Conservation (phyloP, 1,139 yeast genomes). For the Lodderomyces elongisporus region DNA sequence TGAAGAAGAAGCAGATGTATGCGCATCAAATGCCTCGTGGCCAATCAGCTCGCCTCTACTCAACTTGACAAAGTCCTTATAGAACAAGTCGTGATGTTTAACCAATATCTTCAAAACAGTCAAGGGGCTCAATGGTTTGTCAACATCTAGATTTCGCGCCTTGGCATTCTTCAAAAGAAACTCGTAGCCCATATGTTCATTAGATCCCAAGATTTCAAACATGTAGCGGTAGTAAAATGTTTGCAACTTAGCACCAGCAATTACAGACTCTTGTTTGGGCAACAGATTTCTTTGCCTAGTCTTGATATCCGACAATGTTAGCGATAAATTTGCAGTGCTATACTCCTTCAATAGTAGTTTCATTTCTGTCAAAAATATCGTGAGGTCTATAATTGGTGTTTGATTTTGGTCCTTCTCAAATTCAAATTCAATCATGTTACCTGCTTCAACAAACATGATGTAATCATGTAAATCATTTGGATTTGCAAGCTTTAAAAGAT, state of each 20-base stretch:
- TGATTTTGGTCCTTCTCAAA: constrained; percentile 1
- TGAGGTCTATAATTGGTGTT: constrained; percentile 18
- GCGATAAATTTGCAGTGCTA: constrained; percentile 15
- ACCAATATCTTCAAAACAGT: constrained; percentile 33
- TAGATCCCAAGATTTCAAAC: constrained; percentile 30
- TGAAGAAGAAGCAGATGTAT: constrained; percentile 5
- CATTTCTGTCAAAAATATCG: constrained; percentile 15
- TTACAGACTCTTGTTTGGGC: constrained; percentile 46
- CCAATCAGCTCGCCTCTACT: constrained; percentile 45
- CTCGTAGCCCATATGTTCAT: constrained; percentile 20
- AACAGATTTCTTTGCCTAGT: constrained; percentile 41
- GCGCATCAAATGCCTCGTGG: constrained; percentile 33
- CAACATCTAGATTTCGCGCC: constrained; percentile 42
- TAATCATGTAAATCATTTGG: constrained; percentile 7
- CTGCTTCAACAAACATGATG: constrained; percentile 1
- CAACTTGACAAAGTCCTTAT: constrained; percentile 41
- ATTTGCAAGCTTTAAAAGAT: constrained; percentile 33
- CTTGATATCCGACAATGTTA: constrained; percentile 51
- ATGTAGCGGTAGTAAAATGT: constrained; percentile 51
- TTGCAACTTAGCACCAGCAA: constrained; percentile 49
- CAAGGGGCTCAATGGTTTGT: constrained; percentile 42
- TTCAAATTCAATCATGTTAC: constrained; percentile 7
- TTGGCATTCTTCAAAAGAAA: constrained; percentile 42
- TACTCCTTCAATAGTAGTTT: constrained; percentile 14
- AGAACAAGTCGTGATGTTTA: constrained; percentile 27